Base-by-base conservation (phyloP, 805 yeast genomes). In the Hanseniaspora mollemarum region DNA sequence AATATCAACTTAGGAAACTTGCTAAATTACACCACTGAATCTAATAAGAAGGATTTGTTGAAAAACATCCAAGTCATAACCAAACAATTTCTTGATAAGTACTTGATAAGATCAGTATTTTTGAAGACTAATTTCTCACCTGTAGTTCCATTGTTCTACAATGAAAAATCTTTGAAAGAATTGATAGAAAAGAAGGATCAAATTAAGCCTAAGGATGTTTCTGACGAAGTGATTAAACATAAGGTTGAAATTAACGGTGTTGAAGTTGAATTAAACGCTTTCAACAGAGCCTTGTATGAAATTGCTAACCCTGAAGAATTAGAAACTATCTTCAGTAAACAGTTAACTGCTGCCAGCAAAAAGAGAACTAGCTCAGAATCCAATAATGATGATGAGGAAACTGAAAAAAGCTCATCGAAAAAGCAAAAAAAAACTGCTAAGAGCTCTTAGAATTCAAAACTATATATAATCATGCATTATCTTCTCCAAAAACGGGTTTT, bases 231-330 rank as follows among this genome's bases (percentile, higher is more conserved):
- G 28, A 18, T 46, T 7, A 58, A 54, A 16, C 63, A 60, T 13
- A 54, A 55, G 32, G 62, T 59, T 51, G 65, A 59, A 32, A 60
- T 67, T 42, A 69, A 64, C 45, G 71, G 68, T 55, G 58, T 69
- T 37, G 70, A 66, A 36, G 69, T 72, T 54, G 71, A 72, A 57
- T 67, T 80, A 46, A 68, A 83, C 45, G 67, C 71, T 24, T 83
- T 83, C 64, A 94, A 84, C 57, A 76, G 76, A 62, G 87, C 87
- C 38, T 76, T 88, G 68, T 73, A 85, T 61, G 95, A 88, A 70
- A 84, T 87, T 57, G 82, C 83, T 52, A 82, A 81, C 58, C 87
- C 84, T 55, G 80, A 77, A 21, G 88, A 78, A 53, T 67, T 81
- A 52, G 69, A 74, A 39, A 72, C 75, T 58, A 70, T 83, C 54